Percentiles rank a stretch among this genome's conserved stretches.
phyloP scores from a whole-genome alignment of 2,329 filamentous ascomycete genomes.

The Lojkania enalia region DNA sequence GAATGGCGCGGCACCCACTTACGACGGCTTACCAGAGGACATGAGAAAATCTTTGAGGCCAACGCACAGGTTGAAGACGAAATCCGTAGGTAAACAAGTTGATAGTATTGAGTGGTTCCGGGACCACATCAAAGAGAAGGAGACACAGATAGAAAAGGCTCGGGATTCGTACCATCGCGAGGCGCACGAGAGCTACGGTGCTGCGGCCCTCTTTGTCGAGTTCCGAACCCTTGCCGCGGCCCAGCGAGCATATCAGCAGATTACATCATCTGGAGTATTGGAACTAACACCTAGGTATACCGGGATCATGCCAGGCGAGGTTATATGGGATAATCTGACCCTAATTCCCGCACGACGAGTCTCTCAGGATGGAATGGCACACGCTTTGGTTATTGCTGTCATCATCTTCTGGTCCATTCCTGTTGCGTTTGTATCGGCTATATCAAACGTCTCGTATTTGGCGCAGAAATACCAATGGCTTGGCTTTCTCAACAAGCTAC shows the following conservation, averaged over 20 bases:
- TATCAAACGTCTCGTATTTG: conserved; percentile 81
- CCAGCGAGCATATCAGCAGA: conserved; percentile 76
- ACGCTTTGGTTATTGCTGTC: conserved; percentile 72
- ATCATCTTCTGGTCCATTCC: conserved; percentile 87
- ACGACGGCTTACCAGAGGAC: conserved; percentile 56
- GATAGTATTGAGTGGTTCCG: conserved; percentile 94
- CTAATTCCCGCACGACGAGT: conserved; percentile 82
- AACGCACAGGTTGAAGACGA: conserved; percentile 37
- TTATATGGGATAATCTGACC: conserved; percentile 84
- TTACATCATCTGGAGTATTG: conserved; percentile 52
- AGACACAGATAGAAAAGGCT: conserved; percentile 69
- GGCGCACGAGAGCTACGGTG: conserved; percentile 57
- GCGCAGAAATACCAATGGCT: conserved; percentile 68
- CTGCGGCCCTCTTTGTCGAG: conserved; percentile 86
- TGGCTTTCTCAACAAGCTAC: conserved; percentile 72
- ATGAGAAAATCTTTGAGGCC: conserved; percentile 64
- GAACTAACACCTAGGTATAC: conserved; percentile 85
- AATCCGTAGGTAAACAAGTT: conserved; percentile 82
- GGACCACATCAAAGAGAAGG: conserved; percentile 72
- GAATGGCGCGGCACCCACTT: conserved; percentile 50
- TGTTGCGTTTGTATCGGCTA: conserved; percentile 77
- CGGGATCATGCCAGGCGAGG: conserved; percentile 77
- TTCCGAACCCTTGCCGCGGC: conserved; percentile 82
- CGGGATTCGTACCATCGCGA: conserved; percentile 72
- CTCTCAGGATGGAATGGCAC: conserved; percentile 72